Conservation (phyloP, 768 basidiomycete genomes). For the Naganishia antarctica region DNA sequence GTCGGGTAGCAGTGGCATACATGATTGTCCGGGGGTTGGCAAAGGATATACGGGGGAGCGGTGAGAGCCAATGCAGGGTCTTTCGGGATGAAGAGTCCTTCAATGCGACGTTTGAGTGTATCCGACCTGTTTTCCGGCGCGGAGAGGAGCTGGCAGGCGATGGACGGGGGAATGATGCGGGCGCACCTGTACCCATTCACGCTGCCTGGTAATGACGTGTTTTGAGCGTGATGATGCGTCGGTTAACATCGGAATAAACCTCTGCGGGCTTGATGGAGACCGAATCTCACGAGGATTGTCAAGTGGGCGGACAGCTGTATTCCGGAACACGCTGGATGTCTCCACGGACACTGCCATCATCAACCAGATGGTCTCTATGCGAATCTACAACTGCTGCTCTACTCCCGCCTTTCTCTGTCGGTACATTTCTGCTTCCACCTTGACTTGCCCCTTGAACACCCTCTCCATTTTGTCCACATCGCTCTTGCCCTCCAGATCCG, state of each 20-base stretch:
- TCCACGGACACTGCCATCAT: too few relatives aligned
- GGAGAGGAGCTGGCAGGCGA: not conserved
- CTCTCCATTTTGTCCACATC: slow-evolving; percentile 24
- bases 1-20: slow-evolving; percentile 77
- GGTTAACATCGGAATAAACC: too few relatives aligned
- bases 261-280: too few relatives aligned
- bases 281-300: too few relatives aligned
- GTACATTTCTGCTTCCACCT: not conserved
- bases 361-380: not conserved
- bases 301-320: too few relatives aligned
- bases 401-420: not conserved
- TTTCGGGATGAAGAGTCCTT: not conserved
- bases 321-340: too few relatives aligned
- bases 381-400: not conserved
- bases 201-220: too few relatives aligned
- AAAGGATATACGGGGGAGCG: slow-evolving; percentile 4
- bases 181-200: too few relatives aligned
- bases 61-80: not conserved
- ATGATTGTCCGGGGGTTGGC: slow-evolving; percentile 50
- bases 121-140: slow-evolving; percentile 19
- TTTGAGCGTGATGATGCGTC: too few relatives aligned
- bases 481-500: slow-evolving; percentile 19
- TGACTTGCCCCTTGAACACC: not conserved
- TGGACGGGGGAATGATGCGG: not conserved
- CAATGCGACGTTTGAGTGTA: not conserved